phyloP scores from a whole-genome alignment of 2,329 filamentous ascomycete genomes.

The Byssothecium circinans region DNA sequence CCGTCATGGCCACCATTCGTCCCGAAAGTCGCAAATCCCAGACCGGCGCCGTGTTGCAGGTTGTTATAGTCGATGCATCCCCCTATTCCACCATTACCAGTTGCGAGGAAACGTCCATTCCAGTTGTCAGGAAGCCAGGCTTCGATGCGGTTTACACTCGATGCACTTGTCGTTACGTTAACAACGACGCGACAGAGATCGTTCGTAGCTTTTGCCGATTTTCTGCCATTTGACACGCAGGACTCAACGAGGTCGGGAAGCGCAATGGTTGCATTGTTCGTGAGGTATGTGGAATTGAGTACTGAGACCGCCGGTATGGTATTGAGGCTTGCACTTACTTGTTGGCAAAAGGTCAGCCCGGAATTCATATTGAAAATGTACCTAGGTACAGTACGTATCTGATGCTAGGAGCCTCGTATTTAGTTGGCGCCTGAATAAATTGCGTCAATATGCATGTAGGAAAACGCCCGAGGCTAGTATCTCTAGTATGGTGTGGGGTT shows the following conservation, averaged over 20 bases:
- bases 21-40: constrained; percentile 44
- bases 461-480: too few relatives aligned
- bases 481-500: too few relatives aligned
- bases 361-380: constrained; percentile 11
- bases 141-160: constrained; percentile 27
- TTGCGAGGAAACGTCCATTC: constrained; percentile 32
- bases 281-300: constrained; percentile 10
- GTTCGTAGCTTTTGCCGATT: constrained; percentile 9
- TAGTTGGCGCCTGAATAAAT: too few relatives aligned
- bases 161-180: constrained; percentile 26
- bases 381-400: too few relatives aligned
- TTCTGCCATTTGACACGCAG: constrained; percentile 4
- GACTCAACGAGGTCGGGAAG: constrained; percentile 11
- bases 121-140: constrained; percentile 33
- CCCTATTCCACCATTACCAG: constrained; percentile 47
- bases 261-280: constrained; percentile 3
- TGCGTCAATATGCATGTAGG: too few relatives aligned
- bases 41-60: constrained; percentile 40
- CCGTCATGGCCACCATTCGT: constrained; percentile 46
- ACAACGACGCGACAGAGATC: constrained; percentile 13
- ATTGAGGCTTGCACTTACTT: constrained; percentile 6
- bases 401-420: too few relatives aligned
- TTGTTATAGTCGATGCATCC: constrained; percentile 48
- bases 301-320: constrained; percentile 6
- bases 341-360: constrained; percentile 7